Evolutionary conservation across 208 protist genomes (phyloP).

Genomic region (Polymyxa betae): DNA sequence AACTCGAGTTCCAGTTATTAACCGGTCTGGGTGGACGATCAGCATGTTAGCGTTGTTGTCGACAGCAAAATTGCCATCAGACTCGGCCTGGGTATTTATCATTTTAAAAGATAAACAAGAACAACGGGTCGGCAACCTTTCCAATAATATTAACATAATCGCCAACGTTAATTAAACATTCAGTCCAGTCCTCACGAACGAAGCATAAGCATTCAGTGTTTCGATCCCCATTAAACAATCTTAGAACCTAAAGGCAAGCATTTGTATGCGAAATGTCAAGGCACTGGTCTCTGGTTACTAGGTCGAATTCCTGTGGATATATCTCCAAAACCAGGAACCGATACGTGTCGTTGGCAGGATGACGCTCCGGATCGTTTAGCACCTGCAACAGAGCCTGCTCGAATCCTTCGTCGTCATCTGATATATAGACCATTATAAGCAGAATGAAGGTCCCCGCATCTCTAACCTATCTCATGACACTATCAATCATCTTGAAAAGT

Average conservation of each 20-base stretch:
- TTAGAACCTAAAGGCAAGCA: not conserved
- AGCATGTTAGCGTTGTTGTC: conserved; percentile 10
- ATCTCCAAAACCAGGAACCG: not conserved
- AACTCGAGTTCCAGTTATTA: conserved; percentile 45
- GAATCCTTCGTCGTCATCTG: too few relatives aligned
- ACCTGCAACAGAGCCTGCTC: too few relatives aligned
- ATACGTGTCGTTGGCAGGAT: too few relatives aligned
- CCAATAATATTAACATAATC: conserved; percentile 40
- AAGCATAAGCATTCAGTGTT: not conserved
- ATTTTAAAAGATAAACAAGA: not conserved
- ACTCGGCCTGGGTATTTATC: not conserved
- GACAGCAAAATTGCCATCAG: conserved; percentile 45
- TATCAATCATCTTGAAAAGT: too few relatives aligned
- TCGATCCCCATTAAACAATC: not conserved
- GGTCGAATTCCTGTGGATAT: not conserved
- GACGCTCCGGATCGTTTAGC: too few relatives aligned
- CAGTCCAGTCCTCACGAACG: conserved; percentile 18
- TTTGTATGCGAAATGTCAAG: not conserved
- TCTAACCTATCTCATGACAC: too few relatives aligned
- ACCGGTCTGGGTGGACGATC: conserved; percentile 43
- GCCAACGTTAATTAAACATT: not conserved
- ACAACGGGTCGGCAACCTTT: not conserved
- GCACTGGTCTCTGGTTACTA: too few relatives aligned
- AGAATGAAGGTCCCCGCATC: too few relatives aligned
- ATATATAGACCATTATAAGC: too few relatives aligned